Base-by-base conservation (phyloP, 2,329 filamentous ascomycete species). In the Fusarium floridanum region DNA sequence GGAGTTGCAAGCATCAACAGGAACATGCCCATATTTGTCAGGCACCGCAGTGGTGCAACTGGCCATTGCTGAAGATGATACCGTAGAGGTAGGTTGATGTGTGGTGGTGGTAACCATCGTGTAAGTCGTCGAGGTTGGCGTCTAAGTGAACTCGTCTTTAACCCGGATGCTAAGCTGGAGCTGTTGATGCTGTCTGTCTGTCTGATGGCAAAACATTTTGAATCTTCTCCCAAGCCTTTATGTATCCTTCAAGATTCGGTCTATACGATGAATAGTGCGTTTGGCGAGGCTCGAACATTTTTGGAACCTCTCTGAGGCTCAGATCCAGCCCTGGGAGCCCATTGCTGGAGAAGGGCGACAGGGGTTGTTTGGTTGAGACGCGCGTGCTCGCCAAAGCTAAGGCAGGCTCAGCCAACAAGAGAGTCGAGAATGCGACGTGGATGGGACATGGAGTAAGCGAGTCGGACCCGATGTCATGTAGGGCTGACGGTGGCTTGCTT, bases 31-130 rank as follows among this genome's bases (percentile, higher is more conserved):
- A 55, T 82, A 78, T 45, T 78, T 76, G 12, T 69, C 80, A 4
- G 82, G 82, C 3, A 82, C 74, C 24, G 82, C 81, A 5, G 75
- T 81, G n/a, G 74, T 82, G 53, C 82, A 83, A 20, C 84, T 73
- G 0, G 82, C 82, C 2, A 50, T 70, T 6, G 73, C 70, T 17
- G 75, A 68, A 59, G 76, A 71, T 4, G 62, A 84, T 83, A 2
- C 83, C 68, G 8, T 86, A 83, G 76, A 61, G 24, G 77, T 68
- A n/a, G 70, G 43, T 4, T 34, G 32, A 11, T 72, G 45, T 12
- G 66, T 77, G 9, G 71, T 77, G 10, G 75, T 68, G 29, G 78
- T 77, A 5, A 68, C 65, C 77, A 80, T 80, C 5, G 61, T 73
- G 24, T 39, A 67, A 67, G 61, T 66, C 24, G 17, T 6, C 11